Evolutionary conservation across 1,284 basidiomycete species (phyloP).

Genomic region (Tetrapyrgos nigripes): DNA sequence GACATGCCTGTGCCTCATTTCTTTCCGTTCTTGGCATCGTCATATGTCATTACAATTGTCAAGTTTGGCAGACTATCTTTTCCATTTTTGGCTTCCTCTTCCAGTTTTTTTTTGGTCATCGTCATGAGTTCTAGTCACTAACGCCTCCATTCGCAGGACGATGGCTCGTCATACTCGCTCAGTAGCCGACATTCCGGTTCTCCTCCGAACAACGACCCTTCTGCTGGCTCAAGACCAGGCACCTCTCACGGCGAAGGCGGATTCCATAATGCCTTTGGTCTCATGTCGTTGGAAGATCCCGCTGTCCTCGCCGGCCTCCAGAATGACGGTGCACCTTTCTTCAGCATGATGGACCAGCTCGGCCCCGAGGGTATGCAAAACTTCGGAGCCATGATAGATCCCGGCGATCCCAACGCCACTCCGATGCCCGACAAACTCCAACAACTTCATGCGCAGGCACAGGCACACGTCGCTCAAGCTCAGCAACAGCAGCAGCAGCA

Average conservation of each 20-base stretch:
- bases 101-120: too few relatives aligned
- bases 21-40: background rate
- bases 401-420: conserved; percentile 50
- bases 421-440: conserved; percentile 44
- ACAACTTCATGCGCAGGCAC: background rate
- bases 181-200: background rate
- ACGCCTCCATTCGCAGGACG: too few relatives aligned
- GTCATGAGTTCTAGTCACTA: too few relatives aligned
- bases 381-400: background rate
- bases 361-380: conserved; percentile 11
- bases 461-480: background rate
- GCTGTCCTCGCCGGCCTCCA: conserved; percentile 66
- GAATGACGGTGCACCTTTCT: conserved; percentile 64
- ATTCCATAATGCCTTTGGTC: conserved; percentile 71
- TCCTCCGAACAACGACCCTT: background rate
- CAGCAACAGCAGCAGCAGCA: conserved; percentile 1
- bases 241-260: conserved; percentile 43
- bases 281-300: conserved; percentile 75
- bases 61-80: too few relatives aligned
- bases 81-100: too few relatives aligned
- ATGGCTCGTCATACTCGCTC: background rate
- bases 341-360: conserved; percentile 44
- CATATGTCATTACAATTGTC: too few relatives aligned
- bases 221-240: background rate
- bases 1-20: too few relatives aligned